Evolutionary conservation across 148 eudicot species (phyloP).

Genomic region (Vaccinium macrocarpon): DNA sequence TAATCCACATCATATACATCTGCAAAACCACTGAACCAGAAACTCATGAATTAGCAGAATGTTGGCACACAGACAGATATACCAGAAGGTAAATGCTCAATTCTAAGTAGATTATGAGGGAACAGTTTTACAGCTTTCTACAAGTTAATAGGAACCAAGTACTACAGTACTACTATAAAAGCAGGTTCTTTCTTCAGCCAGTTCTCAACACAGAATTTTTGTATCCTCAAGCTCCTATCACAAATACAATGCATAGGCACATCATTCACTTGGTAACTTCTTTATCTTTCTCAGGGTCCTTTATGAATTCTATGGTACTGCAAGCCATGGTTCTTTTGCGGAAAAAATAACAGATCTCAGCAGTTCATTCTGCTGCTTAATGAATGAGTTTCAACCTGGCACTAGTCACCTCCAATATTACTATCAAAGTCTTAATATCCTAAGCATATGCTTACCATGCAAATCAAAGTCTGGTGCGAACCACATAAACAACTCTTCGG

Average conservation of each 20-base stretch:
- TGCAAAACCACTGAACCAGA: constrained; percentile 79
- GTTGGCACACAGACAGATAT: background rate
- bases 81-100: background rate
- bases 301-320: background rate
- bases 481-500: background rate
- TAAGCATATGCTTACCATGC: background rate
- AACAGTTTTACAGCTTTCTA: background rate
- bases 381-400: background rate
- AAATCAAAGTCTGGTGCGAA: background rate
- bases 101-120: background rate
- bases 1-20: constrained; percentile 94
- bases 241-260: background rate
- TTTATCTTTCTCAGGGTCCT: background rate
- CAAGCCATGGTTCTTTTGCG: background rate
- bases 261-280: background rate
- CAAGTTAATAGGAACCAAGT: background rate
- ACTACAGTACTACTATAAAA: background rate
- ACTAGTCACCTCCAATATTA: background rate
- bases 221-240: background rate
- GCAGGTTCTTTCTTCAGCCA: background rate
- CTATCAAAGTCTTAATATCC: background rate
- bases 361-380: background rate
- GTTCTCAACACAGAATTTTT: background rate
- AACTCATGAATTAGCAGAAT: constrained; percentile 14
- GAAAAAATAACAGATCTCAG: background rate